A percentile compares a stretch with the other conserved stretches of the same genome.
Conservation (phyloP, 192 early-diverging fungal species). For the Entomortierella beljakovae region DNA sequence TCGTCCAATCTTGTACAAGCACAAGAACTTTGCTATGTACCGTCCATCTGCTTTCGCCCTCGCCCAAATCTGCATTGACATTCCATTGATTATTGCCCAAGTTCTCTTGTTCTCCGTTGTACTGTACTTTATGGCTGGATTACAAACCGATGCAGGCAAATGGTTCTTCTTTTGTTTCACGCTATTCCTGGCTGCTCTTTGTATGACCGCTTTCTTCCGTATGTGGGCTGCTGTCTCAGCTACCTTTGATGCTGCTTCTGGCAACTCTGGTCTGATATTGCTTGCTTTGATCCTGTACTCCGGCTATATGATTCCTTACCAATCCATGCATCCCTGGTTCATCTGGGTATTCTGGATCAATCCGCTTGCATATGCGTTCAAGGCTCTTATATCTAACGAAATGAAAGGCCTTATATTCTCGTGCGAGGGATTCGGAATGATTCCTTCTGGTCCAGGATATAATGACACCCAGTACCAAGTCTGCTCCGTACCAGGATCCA, state of each 20-base stretch:
- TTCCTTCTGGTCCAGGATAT: slow-evolving; percentile 45
- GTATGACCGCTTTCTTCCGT: slow-evolving; percentile 71
- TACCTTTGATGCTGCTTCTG: slow-evolving; percentile 65
- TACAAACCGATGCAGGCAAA: slow-evolving; percentile 61
- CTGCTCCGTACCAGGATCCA: slow-evolving; percentile 74
- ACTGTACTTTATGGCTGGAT: slow-evolving; percentile 73
- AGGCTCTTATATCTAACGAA: slow-evolving; percentile 72
- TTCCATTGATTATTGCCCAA: slow-evolving; percentile 60
- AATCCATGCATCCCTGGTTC: slow-evolving; percentile 72
- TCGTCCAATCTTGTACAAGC: slow-evolving; percentile 82
- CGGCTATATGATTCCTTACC: slow-evolving; percentile 72
- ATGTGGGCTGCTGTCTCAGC: slow-evolving; percentile 64
- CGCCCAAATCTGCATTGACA: slow-evolving; percentile 65
- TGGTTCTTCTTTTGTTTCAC: slow-evolving; percentile 71
- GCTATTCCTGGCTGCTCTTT: slow-evolving; percentile 64
- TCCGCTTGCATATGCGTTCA: slow-evolving; percentile 69
- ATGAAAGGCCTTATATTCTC: slow-evolving; percentile 64
- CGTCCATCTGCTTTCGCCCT: slow-evolving; percentile 70
- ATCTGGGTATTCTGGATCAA: slow-evolving; percentile 75
- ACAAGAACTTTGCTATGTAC: slow-evolving; percentile 80
- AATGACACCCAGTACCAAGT: slow-evolving; percentile 56
- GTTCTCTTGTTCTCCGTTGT: slow-evolving; percentile 67
- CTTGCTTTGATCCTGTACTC: slow-evolving; percentile 66
- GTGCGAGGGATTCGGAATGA: slow-evolving; percentile 48
- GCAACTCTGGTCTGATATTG: slow-evolving; percentile 64